Base-by-base conservation (phyloP, 805 yeast species). In the Hyphopichia homilentoma region DNA sequence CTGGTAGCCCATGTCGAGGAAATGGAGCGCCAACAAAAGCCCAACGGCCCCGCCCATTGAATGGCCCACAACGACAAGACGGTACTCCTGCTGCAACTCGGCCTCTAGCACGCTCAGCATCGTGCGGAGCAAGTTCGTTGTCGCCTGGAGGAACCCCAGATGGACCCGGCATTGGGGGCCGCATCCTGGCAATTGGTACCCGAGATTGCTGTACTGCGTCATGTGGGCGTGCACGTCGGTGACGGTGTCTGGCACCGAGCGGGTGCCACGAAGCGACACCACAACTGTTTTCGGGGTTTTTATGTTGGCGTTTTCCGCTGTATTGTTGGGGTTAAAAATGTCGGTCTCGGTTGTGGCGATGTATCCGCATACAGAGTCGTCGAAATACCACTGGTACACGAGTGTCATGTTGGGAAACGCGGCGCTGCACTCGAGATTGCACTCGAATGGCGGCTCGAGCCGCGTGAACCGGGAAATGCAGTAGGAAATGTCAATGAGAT, bases 11-110 rank as follows among this genome's bases (percentile, higher is more conserved):
- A 53, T 37, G 36, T 59, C 65, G 7, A 60, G 43, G 32, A 53
- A 59, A 33, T 65, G 60, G 11, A 67, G 44, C 5, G 61, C 61
- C 8, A 68, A 38, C 2, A 69, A 44, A 9, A 62, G 41, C 0
- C 63, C 67, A 20, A 67, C 57, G 2, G 70, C 53, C 3, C 73
- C 73, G 1, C 73, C 75, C 30, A 67, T 34, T 3, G 73, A 54
- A 33, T 54, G 61, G 7, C 61, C 61, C 23, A 54, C 27, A n/a
- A 56, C 44, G 6, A 50, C 19, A 11, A 56, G 35, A 32, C 52
- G 54, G 30, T 47, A 49, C 21, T 47, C 39, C 8, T 34, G 27
- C 2, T 43, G 39, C 21, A 53, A 40, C 19, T 50, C 49, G 6
- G 44, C 35, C 9, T 44, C 50, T 22, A 66, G 34, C 6, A 50